phyloP scores from a whole-genome alignment of 306 rosid genomes.

The Prunus persica region DNA sequence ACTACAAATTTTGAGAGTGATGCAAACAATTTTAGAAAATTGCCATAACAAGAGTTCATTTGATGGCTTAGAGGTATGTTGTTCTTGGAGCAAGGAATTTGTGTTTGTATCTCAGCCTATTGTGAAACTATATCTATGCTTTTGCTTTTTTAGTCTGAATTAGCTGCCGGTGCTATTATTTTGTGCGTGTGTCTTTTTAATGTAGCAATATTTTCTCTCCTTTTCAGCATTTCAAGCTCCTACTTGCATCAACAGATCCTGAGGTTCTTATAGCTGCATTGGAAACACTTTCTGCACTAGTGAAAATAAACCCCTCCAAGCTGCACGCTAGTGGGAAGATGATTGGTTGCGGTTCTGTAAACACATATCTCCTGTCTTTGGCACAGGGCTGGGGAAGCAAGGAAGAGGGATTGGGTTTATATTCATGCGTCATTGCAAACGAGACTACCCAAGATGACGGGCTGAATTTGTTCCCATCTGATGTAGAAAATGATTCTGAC shows the following conservation, averaged over 20 bases:
- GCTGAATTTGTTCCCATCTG: slow-evolving; percentile 76
- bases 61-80: slow-evolving; percentile 91
- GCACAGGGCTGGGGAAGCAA: slow-evolving; percentile 99
- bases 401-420: slow-evolving; percentile 95
- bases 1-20: slow-evolving; percentile 87
- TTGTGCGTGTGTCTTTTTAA: background rate
- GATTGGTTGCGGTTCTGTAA: slow-evolving; percentile 90
- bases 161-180: slow-evolving; percentile 4
- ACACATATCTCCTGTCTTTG: slow-evolving; percentile 78
- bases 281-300: slow-evolving; percentile 90
- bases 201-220: background rate
- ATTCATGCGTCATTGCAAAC: slow-evolving; percentile 78
- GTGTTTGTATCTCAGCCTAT: background rate
- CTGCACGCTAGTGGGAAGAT: slow-evolving; percentile 89
- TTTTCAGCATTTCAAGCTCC: slow-evolving; percentile 89
- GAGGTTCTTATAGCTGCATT: slow-evolving; percentile 79
- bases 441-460: slow-evolving; percentile 75
- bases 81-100: slow-evolving; percentile 15
- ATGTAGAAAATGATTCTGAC: slow-evolving; percentile 56
- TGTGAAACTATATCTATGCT: background rate
- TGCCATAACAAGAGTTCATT: slow-evolving; percentile 89
- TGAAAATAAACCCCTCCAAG: slow-evolving; percentile 89
- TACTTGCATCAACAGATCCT: slow-evolving; percentile 89
- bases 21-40: slow-evolving; percentile 87
- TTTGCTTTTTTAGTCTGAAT: background rate